A percentile compares a stretch with the other conserved stretches of the same genome.
Evolutionary conservation across 345 rosid species (phyloP).

Genomic region (Litchi chinensis): DNA sequence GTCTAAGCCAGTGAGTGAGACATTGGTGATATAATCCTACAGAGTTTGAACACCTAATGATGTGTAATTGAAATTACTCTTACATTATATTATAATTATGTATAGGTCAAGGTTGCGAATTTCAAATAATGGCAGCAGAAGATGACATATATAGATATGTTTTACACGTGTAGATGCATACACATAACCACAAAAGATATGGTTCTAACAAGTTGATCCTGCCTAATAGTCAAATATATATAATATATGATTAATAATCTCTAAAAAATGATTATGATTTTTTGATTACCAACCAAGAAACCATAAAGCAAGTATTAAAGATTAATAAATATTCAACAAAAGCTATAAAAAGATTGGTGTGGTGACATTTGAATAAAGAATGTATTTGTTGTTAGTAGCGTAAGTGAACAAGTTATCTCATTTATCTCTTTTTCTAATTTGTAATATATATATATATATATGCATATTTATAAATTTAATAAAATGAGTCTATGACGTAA

Average conservation of each 20-base stretch:
- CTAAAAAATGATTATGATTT: background rate
- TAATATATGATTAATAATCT: background rate
- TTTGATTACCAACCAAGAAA: slow-evolving; percentile 11
- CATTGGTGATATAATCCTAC: background rate
- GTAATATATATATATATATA: too few species aligned
- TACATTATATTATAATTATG: background rate
- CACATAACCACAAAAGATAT: background rate
- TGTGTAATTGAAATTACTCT: background rate
- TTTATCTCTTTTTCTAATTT: background rate
- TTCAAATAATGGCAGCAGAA: background rate
- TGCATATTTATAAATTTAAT: too few species aligned
- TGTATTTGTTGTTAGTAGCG: background rate
- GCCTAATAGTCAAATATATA: background rate
- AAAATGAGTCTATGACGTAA: too few species aligned
- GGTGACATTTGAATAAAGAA: slow-evolving; percentile 10
- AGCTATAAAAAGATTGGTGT: background rate
- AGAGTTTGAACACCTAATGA: background rate
- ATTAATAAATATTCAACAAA: too few species aligned
- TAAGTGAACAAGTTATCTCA: background rate
- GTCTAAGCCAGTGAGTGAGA: too few species aligned
- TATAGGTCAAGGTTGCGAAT: background rate
- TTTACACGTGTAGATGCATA: slow-evolving; percentile 7
- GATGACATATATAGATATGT: background rate
- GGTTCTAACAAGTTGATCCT: background rate
- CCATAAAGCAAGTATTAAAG: background rate